Percentiles rank a stretch among this genome's conserved stretches.
phyloP scores from a whole-genome alignment of 805 yeast genomes.

The Pichia thaimueangensis region DNA sequence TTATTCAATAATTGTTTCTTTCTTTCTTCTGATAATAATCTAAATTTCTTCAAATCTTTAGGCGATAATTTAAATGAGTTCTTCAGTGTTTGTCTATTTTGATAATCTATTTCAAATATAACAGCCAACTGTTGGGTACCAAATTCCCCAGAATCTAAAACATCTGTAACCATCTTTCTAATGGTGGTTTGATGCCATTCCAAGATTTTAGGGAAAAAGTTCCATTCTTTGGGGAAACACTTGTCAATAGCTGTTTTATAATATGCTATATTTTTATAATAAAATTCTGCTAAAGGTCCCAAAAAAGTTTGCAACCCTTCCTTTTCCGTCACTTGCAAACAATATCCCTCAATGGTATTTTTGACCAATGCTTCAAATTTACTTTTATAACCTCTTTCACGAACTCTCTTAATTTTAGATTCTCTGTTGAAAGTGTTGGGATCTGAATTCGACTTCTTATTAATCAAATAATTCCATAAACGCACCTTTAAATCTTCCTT shows the following conservation, averaged over 20 bases:
- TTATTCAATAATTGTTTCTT: slow-evolving; percentile 72
- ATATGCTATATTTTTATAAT: slow-evolving; percentile 68
- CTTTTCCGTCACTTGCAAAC: slow-evolving; percentile 50
- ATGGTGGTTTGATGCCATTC: slow-evolving; percentile 62
- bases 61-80: slow-evolving; percentile 45
- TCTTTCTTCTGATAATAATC: slow-evolving; percentile 47
- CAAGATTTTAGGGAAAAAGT: slow-evolving; percentile 54
- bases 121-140: slow-evolving; percentile 69
- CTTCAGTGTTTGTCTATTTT: slow-evolving; percentile 49
- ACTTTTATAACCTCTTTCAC: slow-evolving; percentile 53
- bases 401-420: slow-evolving; percentile 33
- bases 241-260: slow-evolving; percentile 52
- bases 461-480: slow-evolving; percentile 18
- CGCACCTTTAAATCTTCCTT: slow-evolving; percentile 59
- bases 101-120: slow-evolving; percentile 72
- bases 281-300: slow-evolving; percentile 67
- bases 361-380: slow-evolving; percentile 55
- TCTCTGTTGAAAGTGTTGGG: slow-evolving; percentile 8
- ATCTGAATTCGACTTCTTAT: slow-evolving; percentile 10
- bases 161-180: slow-evolving; percentile 53
- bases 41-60: slow-evolving; percentile 43
- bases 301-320: slow-evolving; percentile 45
- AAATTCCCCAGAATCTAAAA: slow-evolving; percentile 46
- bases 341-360: slow-evolving; percentile 57
- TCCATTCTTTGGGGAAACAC: slow-evolving; percentile 72